These are phyloP conservation scores for Colletotrichum sansevieriae DNA, from an alignment of 2,329 filamentous ascomycete genomes.

Conservation along the genomic window DNA sequence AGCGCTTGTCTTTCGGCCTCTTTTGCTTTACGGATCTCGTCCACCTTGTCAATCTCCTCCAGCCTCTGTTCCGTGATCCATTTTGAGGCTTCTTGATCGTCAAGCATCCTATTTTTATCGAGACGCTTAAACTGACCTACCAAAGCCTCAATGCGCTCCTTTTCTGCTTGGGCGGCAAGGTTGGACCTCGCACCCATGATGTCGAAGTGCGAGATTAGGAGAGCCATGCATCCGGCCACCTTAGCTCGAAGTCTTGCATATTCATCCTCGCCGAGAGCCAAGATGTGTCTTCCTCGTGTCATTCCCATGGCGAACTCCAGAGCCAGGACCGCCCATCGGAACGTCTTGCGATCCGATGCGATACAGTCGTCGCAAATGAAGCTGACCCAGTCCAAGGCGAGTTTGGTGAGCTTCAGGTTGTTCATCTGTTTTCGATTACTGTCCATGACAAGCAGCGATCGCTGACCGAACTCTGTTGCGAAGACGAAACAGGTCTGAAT, in stretches of 20 bases:
- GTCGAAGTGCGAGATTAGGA: slow-evolving; percentile 98
- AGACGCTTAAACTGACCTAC: slow-evolving; percentile 81
- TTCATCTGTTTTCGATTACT: slow-evolving; percentile 96
- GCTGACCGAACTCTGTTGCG: slow-evolving; percentile 97
- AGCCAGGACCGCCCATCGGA: slow-evolving; percentile 95
- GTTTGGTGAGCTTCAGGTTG: slow-evolving; percentile 91
- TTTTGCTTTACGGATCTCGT: slow-evolving; percentile 81
- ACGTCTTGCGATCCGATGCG: slow-evolving; percentile 93
- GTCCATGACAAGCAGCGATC: slow-evolving; percentile 95
- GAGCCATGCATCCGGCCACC: slow-evolving; percentile 96
- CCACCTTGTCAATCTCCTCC: slow-evolving; percentile 79
- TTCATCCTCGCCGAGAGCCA: slow-evolving; percentile 90
- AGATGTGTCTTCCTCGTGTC: slow-evolving; percentile 91
- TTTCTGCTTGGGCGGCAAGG: slow-evolving; percentile 92
- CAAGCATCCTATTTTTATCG: slow-evolving; percentile 78
- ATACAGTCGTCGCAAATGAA: slow-evolving; percentile 98
- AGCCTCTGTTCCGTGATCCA: slow-evolving; percentile 83
- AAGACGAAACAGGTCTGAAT: slow-evolving; percentile 99
- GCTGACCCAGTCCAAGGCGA: slow-evolving; percentile 96
- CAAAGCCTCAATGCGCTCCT: slow-evolving; percentile 85
- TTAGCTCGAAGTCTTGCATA: slow-evolving; percentile 86
- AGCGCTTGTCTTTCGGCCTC: slow-evolving; percentile 89
- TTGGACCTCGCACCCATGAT: slow-evolving; percentile 98
- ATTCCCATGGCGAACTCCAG: slow-evolving; percentile 98
- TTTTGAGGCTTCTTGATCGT: slow-evolving; percentile 87